Evolutionary conservation across 805 yeast genomes (phyloP).

Genomic region (Candida railenensis): DNA sequence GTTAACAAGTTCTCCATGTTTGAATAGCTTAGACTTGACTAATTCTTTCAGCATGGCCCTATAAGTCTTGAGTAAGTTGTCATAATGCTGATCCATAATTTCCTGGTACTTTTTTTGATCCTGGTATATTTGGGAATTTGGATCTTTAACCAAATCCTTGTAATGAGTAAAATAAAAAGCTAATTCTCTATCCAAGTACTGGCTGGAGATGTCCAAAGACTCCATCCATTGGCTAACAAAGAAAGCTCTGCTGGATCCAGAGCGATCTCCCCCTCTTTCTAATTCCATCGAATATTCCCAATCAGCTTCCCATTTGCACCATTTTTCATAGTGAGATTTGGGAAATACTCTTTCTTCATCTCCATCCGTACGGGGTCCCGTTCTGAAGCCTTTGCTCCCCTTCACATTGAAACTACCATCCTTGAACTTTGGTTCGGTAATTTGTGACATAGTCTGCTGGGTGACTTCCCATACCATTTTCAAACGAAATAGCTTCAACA

Average conservation of each 20-base stretch:
- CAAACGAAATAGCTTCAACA: constrained; percentile 23
- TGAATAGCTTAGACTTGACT: constrained; percentile 20
- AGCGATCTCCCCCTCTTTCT: not conserved
- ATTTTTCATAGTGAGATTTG: constrained; percentile 21
- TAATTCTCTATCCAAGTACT: constrained; percentile 4
- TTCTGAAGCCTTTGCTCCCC: constrained; percentile 26
- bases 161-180: constrained; percentile 7
- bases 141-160: constrained; percentile 1
- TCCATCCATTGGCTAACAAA: constrained; percentile 9
- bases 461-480: constrained; percentile 27
- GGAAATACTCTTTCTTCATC: constrained; percentile 27
- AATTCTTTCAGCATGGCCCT: constrained; percentile 10
- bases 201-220: constrained; percentile 10
- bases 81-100: constrained; percentile 12
- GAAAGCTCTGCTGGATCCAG: constrained; percentile 4
- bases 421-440: constrained; percentile 8
- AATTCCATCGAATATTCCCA: constrained; percentile 32
- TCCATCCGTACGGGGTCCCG: not conserved
- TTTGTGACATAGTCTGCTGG: constrained; percentile 2
- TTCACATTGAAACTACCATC: constrained; percentile 33
- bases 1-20: constrained; percentile 35
- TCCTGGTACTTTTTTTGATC: constrained; percentile 11
- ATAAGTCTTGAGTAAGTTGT: constrained; percentile 5
- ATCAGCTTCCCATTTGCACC: constrained; percentile 28
- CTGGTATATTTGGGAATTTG: constrained; percentile 4